Percentiles rank a stretch among this genome's conserved stretches.
Evolutionary conservation across 2,329 filamentous ascomycete species (phyloP).

Genomic region (Colletotrichum tamarilloi): DNA sequence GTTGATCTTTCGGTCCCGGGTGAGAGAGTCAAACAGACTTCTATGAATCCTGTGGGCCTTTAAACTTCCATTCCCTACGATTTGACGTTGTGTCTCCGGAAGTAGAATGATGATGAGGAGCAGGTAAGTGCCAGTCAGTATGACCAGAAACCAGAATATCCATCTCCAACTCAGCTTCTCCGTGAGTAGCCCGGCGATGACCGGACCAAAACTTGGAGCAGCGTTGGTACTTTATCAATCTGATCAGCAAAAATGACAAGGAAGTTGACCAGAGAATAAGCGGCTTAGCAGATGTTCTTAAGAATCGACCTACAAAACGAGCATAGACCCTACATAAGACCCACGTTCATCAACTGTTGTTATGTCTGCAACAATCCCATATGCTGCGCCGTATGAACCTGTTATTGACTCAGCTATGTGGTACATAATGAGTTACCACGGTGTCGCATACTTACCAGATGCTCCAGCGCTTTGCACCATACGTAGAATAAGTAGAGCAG

Average conservation of each 20-base stretch:
- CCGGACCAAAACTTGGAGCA: constrained; percentile 53
- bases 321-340: too few species aligned
- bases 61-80: constrained; percentile 43
- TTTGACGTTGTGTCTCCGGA: constrained; percentile 54
- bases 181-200: constrained; percentile 62
- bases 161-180: constrained; percentile 62
- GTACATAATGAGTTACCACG: constrained; percentile 63
- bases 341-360: too few species aligned
- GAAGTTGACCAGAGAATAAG: not conserved
- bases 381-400: too few species aligned
- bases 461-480: constrained; percentile 58
- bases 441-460: constrained; percentile 50
- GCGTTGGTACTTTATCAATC: not conserved
- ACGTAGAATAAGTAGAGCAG: constrained; percentile 59
- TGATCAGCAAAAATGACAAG: not conserved
- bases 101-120: constrained; percentile 54
- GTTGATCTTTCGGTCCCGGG: not conserved
- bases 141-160: constrained; percentile 65
- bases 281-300: constrained; percentile 45
- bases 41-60: not conserved
- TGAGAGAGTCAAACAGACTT: not conserved
- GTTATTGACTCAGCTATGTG: constrained; percentile 52
- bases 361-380: too few species aligned
- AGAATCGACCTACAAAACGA: constrained; percentile 53
- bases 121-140: constrained; percentile 50